Evolutionary conservation across 2,329 filamentous ascomycete genomes (phyloP), one percentile per base, ranked within the genome.

Genomic region (Aulographum hederae): DNA sequence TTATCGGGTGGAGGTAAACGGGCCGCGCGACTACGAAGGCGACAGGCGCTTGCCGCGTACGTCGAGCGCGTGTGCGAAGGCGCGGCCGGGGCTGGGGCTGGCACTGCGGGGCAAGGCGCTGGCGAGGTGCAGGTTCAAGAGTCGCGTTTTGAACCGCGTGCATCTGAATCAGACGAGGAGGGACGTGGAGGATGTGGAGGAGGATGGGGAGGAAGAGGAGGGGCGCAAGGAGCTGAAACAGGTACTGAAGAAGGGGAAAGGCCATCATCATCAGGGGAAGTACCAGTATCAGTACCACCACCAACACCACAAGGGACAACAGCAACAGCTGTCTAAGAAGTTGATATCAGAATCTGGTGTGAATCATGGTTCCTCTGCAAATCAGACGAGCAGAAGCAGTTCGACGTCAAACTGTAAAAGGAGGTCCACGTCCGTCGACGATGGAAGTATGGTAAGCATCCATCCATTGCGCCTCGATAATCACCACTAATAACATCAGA

Each of bases 1-100:
- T 50, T 62, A 59, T 47, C 54, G 49, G 44, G 51, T 56, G 45
- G 47, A 50, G 51, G 52, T 56, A 65, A 65, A 62, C 52, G 50
- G 43, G 58, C 52, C 49, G 46, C 49, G 39, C 54, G 52, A 50
- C 52, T 54, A 49, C 55, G 52, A 49, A 55, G 52, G 41, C 47
- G 47, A 32, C 46, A 53, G 31, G 49, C 46, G 14, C 46, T 65
- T 46, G 48, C 54, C 44, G 43, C 45, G 18, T 65, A 64, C 47
- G 56, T 59, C 43, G 46, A 58, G 43, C 44, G 48, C 32, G 48
- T 61, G 46, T 60, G 51, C 48, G 38, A 43, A 31, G 47, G 47
- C 31, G 43, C 46, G 30, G 36, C 46, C 38, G 43, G 43, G 32
- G 38, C 40, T 41, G 43, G 42, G 32, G 38, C 41, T 19, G 23